Evolutionary conservation across 306 rosid genomes (phyloP).

Genomic region (Sindora glabra): DNA sequence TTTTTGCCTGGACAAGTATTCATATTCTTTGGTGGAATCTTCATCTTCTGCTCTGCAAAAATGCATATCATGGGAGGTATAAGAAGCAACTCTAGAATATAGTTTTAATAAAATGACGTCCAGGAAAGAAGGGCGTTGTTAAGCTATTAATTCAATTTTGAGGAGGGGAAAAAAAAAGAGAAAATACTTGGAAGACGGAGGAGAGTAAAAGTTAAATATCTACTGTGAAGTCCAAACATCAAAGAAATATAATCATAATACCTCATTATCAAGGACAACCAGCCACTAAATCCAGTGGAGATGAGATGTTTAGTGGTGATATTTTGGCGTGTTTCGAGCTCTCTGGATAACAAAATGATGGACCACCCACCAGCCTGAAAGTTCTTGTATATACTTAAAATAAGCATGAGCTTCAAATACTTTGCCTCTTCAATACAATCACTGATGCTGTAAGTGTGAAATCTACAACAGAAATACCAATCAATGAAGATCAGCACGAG

Average conservation of each 20-base stretch:
- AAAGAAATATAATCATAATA: constrained; percentile 21
- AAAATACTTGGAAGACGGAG: too few species aligned
- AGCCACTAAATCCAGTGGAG: constrained; percentile 47
- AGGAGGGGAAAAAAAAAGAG: too few species aligned
- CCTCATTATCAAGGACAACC: constrained; percentile 80
- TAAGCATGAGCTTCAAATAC: constrained; percentile 35
- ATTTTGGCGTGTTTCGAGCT: constrained; percentile 30
- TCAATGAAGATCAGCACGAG: constrained; percentile 9
- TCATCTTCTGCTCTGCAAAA: constrained; percentile 57
- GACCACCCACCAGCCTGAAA: constrained; percentile 65
- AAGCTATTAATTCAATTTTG: not conserved
- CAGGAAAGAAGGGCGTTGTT: not conserved
- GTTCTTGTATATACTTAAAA: constrained; percentile 37
- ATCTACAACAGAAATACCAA: constrained; percentile 25
- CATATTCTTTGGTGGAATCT: constrained; percentile 29
- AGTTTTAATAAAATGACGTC: not conserved
- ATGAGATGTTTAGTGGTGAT: constrained; percentile 40
- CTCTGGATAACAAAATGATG: constrained; percentile 58
- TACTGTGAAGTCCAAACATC: not conserved
- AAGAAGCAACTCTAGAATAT: not conserved
- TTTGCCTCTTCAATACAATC: constrained; percentile 38
- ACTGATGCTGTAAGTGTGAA: constrained; percentile 26
- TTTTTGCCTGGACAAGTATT: constrained; percentile 40
- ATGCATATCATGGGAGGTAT: not conserved
- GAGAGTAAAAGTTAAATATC: not conserved